These are phyloP conservation scores for Apiotrichum porosum DNA, from an alignment of 1,284 basidiomycete species.

Conservation along the genomic window DNA sequence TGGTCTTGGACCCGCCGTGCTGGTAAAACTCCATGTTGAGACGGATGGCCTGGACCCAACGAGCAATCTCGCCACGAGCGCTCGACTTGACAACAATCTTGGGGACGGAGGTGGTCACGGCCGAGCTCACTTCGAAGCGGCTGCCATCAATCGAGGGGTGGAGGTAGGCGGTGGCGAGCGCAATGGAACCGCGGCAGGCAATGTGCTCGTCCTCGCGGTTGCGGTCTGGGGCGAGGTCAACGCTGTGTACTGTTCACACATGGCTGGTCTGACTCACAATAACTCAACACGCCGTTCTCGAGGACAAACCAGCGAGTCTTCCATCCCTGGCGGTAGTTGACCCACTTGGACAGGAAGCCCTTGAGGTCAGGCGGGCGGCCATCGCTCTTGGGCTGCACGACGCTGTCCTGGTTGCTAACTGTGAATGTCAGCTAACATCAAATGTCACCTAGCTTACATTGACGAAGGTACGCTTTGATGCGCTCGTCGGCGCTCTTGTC, in stretches of 20 bases:
- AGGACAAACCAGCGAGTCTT: slow-evolving; percentile 93
- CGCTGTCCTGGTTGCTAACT: slow-evolving; percentile 72
- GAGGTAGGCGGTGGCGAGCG: slow-evolving; percentile 73
- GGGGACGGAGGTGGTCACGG: slow-evolving; percentile 46
- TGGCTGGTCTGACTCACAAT: slow-evolving; percentile 39
- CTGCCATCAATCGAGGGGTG: slow-evolving; percentile 52
- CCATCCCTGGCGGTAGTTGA: slow-evolving; percentile 61
- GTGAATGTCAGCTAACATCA: slow-evolving; percentile 4
- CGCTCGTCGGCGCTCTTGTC: slow-evolving; percentile 60
- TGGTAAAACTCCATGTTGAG: slow-evolving; percentile 65
- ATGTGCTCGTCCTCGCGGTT: slow-evolving; percentile 87
- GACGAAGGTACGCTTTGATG: slow-evolving; percentile 74
- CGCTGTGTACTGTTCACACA: too few species aligned
- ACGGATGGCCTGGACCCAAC: slow-evolving; percentile 75
- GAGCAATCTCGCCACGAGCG: slow-evolving; percentile 78
- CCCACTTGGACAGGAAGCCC: slow-evolving; percentile 56
- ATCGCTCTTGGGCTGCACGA: slow-evolving; percentile 39
- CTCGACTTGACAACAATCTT: slow-evolving; percentile 90
- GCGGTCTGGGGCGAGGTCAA: slow-evolving; percentile 51
- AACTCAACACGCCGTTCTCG: slow-evolving; percentile 76
- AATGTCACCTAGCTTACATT: slow-evolving; percentile 57
- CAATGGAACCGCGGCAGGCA: slow-evolving; percentile 80
- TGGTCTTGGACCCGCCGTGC: slow-evolving; percentile 14
- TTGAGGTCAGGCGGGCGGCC: slow-evolving; percentile 60
- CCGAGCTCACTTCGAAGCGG: slow-evolving; percentile 75